Evolutionary conservation across 2,329 filamentous ascomycete species (phyloP).

Genomic region (Hypoxylon rubiginosum): DNA sequence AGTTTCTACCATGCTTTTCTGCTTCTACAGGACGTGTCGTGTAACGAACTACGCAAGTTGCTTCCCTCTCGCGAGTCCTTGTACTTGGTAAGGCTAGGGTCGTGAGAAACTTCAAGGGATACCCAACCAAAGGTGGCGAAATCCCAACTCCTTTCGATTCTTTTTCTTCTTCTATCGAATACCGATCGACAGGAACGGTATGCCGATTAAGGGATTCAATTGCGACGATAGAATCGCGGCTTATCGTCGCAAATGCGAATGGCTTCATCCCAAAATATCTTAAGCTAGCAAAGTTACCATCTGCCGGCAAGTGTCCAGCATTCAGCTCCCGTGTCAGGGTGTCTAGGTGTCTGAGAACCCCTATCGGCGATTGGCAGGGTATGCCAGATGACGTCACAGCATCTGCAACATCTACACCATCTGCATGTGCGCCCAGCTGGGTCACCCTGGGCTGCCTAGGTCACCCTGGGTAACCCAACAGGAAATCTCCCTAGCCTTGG

Average conservation of each 20-base stretch:
- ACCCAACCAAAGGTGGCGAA: slow-evolving; percentile 18
- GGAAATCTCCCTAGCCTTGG: slow-evolving; percentile 15
- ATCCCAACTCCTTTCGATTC: slow-evolving; percentile 15
- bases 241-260: slow-evolving; percentile 18
- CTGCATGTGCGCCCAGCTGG: slow-evolving; percentile 42
- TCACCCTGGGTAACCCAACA: slow-evolving; percentile 15
- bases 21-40: background rate
- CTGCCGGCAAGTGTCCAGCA: background rate
- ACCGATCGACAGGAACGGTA: slow-evolving; percentile 37
- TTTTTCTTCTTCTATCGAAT: slow-evolving; percentile 9
- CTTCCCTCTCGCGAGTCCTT: slow-evolving; percentile 3
- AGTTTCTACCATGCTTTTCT: slow-evolving; percentile 12
- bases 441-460: background rate
- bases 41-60: background rate
- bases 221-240: slow-evolving; percentile 18
- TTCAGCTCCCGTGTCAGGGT: background rate
- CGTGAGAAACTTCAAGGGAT: slow-evolving; percentile 3
- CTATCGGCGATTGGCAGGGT: slow-evolving; percentile 20
- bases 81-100: slow-evolving; percentile 1
- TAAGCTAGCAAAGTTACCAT: background rate
- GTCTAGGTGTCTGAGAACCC: background rate
- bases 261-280: slow-evolving; percentile 24
- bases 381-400: slow-evolving; percentile 40
- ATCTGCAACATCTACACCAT: slow-evolving; percentile 41
- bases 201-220: slow-evolving; percentile 4